Evolutionary conservation across 192 early-diverging fungal genomes (phyloP), one percentile per base, ranked within the genome.

Genomic region (Coemansia sp.): DNA sequence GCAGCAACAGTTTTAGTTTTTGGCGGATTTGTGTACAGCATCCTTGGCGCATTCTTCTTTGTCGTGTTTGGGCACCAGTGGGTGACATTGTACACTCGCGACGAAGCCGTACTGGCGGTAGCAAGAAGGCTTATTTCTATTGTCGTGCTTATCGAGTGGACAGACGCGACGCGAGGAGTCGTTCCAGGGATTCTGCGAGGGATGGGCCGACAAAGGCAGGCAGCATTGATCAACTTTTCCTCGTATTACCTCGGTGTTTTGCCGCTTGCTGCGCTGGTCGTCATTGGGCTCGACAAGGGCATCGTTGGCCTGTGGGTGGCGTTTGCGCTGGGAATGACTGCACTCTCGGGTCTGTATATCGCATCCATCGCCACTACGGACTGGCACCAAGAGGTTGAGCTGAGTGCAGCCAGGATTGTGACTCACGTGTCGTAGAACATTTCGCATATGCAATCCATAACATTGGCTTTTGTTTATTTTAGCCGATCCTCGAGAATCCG

Each of bases 41-140:
- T 47, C 42, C 81, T 72, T 62, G 94, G 68, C 20, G 89, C 38
- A 4, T 56, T 64, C 15, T 76, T 82, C 31, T 80, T 75, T 31
- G 25, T 38, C 12, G 25, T 64, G 4, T 75, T 63, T 58, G 78
- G 88, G 25, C 51, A 80, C 41, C 60, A 60, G 12, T 88, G 87
- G 87, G 92, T 94, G 14, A 80, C 83, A 8, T 62, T 88, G 11
- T 91, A 86, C 56, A 84, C 77, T 8, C 63, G 35, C 11, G 73
- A 76, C 11, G 45, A 59, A 2, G 64, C 65, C 7, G 75, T 84
- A 5, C 9, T 79, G 40, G 74, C 38, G 1, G 25, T 72, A 29
- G 77, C 77, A 15, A 65, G 54, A 6, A 31, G 49, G 45, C 65
- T 80, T 10, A 53, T 84, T 7, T 20, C 43, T 7, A 68, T 84